phyloP scores from a whole-genome alignment of 257 asterid species.

The Salvia splendens region DNA sequence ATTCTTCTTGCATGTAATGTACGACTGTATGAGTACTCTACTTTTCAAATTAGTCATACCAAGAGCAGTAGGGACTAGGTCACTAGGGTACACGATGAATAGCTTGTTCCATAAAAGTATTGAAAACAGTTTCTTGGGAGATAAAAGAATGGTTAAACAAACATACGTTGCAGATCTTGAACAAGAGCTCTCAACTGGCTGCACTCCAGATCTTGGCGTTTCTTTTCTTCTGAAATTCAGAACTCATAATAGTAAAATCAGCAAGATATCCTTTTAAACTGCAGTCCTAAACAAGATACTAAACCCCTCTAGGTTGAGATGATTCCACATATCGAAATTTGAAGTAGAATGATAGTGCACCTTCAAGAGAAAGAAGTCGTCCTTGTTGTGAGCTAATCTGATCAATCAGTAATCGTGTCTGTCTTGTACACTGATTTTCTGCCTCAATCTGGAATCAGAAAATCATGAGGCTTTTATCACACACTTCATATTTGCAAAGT shows the following conservation, averaged over 20 bases:
- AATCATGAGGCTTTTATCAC: constrained; percentile 18
- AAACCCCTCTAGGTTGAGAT: constrained; percentile 20
- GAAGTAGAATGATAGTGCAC: constrained; percentile 43
- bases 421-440: constrained; percentile 85
- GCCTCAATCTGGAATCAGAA: constrained; percentile 73
- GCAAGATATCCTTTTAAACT: constrained; percentile 18
- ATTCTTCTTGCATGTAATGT: background rate
- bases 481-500: background rate
- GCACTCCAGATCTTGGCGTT: constrained; percentile 72
- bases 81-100: constrained; percentile 5
- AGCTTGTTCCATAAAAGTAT: constrained; percentile 19
- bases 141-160: constrained; percentile 27
- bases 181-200: constrained; percentile 75
- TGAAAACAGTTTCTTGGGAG: constrained; percentile 13
- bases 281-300: constrained; percentile 11
- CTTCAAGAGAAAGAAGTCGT: constrained; percentile 72
- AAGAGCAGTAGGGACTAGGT: background rate
- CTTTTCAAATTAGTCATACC: constrained; percentile 14
- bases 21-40: background rate
- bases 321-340: constrained; percentile 12
- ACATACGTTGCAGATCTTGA: constrained; percentile 87
- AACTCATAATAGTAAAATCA: constrained; percentile 31
- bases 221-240: constrained; percentile 68
- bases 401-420: constrained; percentile 72
- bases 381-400: constrained; percentile 90